These are phyloP conservation scores for Yarrowia deformans DNA, from an alignment of 805 yeast genomes.

Conservation along the genomic window DNA sequence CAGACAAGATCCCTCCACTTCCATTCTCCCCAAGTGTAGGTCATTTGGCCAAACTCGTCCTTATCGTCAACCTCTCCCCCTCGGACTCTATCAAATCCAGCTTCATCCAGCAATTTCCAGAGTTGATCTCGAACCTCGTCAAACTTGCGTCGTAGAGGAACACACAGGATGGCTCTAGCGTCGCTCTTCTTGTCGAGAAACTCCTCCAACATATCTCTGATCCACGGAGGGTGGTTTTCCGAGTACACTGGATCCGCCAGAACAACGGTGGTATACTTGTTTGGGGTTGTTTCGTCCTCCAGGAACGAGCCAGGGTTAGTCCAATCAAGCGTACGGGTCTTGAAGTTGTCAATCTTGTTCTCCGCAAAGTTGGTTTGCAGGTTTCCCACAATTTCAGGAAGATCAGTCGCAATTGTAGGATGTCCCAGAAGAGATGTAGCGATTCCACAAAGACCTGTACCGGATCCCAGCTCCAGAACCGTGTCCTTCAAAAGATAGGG, in stretches of 20 bases:
- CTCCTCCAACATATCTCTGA: conserved; percentile 62
- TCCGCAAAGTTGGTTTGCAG: conserved; percentile 62
- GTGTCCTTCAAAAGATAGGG: conserved; percentile 45
- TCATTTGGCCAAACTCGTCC: conserved; percentile 85
- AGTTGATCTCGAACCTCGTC: conserved; percentile 68
- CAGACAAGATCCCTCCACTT: background rate
- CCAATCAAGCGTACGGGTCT: conserved; percentile 79
- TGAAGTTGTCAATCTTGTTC: conserved; percentile 53
- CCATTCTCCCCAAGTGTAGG: conserved; percentile 51
- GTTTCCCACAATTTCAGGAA: conserved; percentile 78
- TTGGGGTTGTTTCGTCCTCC: conserved; percentile 45
- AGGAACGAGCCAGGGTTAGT: conserved; percentile 56
- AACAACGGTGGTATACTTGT: conserved; percentile 64
- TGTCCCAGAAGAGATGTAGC: conserved; percentile 63
- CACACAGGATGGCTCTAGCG: conserved; percentile 67
- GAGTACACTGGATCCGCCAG: conserved; percentile 92
- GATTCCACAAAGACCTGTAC: conserved; percentile 92
- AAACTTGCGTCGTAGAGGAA: conserved; percentile 75
- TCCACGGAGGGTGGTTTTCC: conserved; percentile 76
- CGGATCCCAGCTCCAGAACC: conserved; percentile 81
- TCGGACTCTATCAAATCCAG: conserved; percentile 49
- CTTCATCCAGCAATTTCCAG: conserved; percentile 60
- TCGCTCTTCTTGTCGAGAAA: conserved; percentile 53
- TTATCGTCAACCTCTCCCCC: conserved; percentile 65
- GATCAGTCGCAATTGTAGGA: conserved; percentile 66